Evolutionary conservation across 2,329 filamentous ascomycete genomes (phyloP).

Genomic region (Sclerotinia nivalis): DNA sequence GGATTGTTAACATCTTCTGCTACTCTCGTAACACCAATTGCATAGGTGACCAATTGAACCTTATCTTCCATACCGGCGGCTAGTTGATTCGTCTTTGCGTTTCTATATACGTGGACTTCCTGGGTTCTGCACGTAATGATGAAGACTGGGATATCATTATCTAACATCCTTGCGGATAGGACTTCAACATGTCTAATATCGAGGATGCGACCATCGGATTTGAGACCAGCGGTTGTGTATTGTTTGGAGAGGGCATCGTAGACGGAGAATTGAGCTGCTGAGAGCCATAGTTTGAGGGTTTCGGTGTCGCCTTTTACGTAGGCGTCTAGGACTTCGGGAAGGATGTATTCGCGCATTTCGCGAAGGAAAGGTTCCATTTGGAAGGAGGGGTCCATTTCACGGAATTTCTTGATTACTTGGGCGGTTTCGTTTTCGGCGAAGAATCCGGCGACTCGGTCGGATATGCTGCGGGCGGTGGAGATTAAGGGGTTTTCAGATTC

Average conservation of each 20-base stretch:
- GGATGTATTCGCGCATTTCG: slow-evolving; percentile 95
- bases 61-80: slow-evolving; percentile 98
- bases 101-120: slow-evolving; percentile 95
- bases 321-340: slow-evolving; percentile 94
- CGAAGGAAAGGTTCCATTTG: slow-evolving; percentile 92
- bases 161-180: slow-evolving; percentile 74
- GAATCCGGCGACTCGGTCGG: slow-evolving; percentile 89
- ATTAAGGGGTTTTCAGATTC: slow-evolving; percentile 98
- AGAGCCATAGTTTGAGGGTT: slow-evolving; percentile 91
- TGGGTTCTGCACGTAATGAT: slow-evolving; percentile 96
- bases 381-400: slow-evolving; percentile 92
- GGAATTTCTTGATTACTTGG: slow-evolving; percentile 96
- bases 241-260: slow-evolving; percentile 97
- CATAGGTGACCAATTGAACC: slow-evolving; percentile 97
- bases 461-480: slow-evolving; percentile 85
- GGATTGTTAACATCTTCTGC: slow-evolving; percentile 96
- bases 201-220: slow-evolving; percentile 90
- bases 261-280: slow-evolving; percentile 92
- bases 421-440: slow-evolving; percentile 99
- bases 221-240: slow-evolving; percentile 88
- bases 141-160: slow-evolving; percentile 90
- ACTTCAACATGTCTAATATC: slow-evolving; percentile 96
- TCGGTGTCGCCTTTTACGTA: slow-evolving; percentile 96
- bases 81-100: slow-evolving; percentile 84
- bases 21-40: slow-evolving; percentile 90